A percentile compares a stretch with the other conserved stretches of the same genome.
Evolutionary conservation across 2,329 filamentous ascomycete genomes (phyloP).

Genomic region (Ophiocordyceps camponoti-rufipedis): DNA sequence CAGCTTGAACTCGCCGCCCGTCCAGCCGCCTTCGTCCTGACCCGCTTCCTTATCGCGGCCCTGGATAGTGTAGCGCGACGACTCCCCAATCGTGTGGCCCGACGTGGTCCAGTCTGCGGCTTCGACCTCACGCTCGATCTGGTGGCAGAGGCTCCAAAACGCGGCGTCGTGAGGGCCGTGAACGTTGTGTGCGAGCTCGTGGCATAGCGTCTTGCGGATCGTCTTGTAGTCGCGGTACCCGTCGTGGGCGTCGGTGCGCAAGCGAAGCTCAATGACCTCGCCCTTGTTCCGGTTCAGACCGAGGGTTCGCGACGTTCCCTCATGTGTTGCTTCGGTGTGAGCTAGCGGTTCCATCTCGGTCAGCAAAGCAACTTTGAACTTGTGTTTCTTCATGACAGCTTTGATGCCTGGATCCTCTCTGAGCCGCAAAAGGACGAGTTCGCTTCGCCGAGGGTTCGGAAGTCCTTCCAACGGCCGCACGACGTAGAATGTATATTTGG

Average conservation of each 20-base stretch:
- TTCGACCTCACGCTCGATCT: constrained; percentile 78
- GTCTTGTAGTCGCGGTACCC: constrained; percentile 87
- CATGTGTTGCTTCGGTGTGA: constrained; percentile 54
- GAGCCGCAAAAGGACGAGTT: constrained; percentile 56
- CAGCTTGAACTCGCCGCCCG: constrained; percentile 60
- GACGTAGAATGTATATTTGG: constrained; percentile 63
- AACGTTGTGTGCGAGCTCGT: constrained; percentile 89
- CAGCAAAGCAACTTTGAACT: constrained; percentile 67
- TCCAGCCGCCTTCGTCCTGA: constrained; percentile 59
- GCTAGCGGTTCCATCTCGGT: constrained; percentile 89
- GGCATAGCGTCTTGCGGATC: constrained; percentile 80
- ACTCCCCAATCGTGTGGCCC: constrained; percentile 47
- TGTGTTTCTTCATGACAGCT: constrained; percentile 64
- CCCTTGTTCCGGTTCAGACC: constrained; percentile 78
- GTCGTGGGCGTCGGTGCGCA: constrained; percentile 87
- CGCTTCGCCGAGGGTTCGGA: constrained; percentile 53
- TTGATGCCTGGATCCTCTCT: constrained; percentile 73
- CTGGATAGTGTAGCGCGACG: constrained; percentile 39
- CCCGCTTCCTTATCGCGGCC: constrained; percentile 31
- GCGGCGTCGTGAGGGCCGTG: constrained; percentile 64
- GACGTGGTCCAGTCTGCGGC: constrained; percentile 58
- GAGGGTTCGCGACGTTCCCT: constrained; percentile 56
- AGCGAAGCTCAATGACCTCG: constrained; percentile 74
- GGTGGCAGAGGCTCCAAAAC: constrained; percentile 78
- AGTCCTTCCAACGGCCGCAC: constrained; percentile 62